Conservation (phyloP, 2,329 filamentous ascomycete species). For the Verticillium longisporum region DNA sequence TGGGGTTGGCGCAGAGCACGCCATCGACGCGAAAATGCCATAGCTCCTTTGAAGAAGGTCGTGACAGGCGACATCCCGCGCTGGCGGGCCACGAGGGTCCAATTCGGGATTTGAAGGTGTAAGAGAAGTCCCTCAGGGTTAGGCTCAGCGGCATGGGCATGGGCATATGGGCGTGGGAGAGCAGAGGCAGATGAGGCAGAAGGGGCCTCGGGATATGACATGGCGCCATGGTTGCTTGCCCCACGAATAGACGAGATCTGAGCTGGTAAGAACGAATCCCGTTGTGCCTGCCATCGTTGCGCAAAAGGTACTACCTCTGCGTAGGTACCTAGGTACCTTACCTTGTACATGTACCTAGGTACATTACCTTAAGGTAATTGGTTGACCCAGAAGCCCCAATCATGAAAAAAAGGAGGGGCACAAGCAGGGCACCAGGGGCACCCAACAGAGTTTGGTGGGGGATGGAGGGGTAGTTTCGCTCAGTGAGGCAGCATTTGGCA, state of each 20-base stretch:
- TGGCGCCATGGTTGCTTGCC: too few relatives aligned
- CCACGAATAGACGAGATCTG: too few relatives aligned
- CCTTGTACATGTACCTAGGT: too few relatives aligned
- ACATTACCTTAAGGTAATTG: too few relatives aligned
- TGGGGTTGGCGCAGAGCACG: constrained; percentile 24
- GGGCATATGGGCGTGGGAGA: background rate
- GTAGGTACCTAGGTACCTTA: too few relatives aligned
- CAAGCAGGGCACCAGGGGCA: background rate
- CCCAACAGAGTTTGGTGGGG: background rate
- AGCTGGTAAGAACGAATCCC: too few relatives aligned
- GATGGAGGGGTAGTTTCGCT: background rate
- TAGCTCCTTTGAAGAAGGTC: constrained; percentile 1
- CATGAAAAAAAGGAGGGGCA: background rate
- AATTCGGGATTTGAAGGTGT: background rate
- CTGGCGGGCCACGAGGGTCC: background rate
- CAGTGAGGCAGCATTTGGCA: background rate
- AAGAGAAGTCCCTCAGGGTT: background rate
- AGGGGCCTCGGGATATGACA: too few relatives aligned
- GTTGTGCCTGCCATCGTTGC: too few relatives aligned
- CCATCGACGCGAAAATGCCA: constrained; percentile 19
- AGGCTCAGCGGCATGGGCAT: too few relatives aligned
- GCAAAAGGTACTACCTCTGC: too few relatives aligned
- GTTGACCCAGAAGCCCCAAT: background rate
- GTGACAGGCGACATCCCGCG: background rate
- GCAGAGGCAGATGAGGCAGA: background rate